These are phyloP conservation scores for Cutaneotrichosporon sp. DNA, from an alignment of 1,284 basidiomycete species.

Conservation along the genomic window DNA sequence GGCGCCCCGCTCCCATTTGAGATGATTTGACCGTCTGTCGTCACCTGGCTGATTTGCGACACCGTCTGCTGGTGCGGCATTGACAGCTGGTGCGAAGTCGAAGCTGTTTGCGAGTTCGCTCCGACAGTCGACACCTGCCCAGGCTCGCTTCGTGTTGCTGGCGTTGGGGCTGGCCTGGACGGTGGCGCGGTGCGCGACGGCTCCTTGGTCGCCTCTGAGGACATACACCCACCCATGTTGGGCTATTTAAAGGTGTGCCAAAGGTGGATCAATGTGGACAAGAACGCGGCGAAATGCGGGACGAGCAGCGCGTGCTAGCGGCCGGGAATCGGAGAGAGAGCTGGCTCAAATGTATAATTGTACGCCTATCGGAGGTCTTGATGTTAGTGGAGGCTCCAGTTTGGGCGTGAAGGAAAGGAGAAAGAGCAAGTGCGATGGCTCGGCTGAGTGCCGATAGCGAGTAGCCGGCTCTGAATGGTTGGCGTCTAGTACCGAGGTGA, in stretches of 20 bases:
- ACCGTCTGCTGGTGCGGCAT: neutral
- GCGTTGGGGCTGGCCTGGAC: neutral
- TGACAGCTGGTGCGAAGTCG: slow-evolving; percentile 24
- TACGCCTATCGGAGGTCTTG: neutral
- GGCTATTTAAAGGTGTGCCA: neutral
- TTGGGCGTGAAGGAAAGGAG: neutral
- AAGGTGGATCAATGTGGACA: neutral
- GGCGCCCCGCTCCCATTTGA: slow-evolving; percentile 14
- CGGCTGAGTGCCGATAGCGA: neutral
- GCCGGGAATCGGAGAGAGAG: neutral
- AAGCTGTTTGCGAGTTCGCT: slow-evolving; percentile 8
- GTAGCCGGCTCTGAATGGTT: neutral
- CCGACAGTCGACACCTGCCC: slow-evolving; percentile 13
- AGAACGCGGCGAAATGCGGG: neutral
- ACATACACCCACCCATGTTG: slow-evolving; percentile 45
- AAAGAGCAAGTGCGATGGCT: neutral
- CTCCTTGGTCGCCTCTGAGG: slow-evolving; percentile 32
- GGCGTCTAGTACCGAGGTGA: neutral
- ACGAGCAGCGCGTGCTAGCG: neutral
- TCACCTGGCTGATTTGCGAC: neutral
- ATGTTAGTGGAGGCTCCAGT: neutral
- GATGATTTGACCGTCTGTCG: slow-evolving; percentile 9
- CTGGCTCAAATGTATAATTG: neutral
- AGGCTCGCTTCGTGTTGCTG: slow-evolving; percentile 15
- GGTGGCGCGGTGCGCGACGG: slow-evolving; percentile 24